Evolutionary conservation across 192 early-diverging fungal genomes (phyloP).

Genomic region (Coemansia sp.): DNA sequence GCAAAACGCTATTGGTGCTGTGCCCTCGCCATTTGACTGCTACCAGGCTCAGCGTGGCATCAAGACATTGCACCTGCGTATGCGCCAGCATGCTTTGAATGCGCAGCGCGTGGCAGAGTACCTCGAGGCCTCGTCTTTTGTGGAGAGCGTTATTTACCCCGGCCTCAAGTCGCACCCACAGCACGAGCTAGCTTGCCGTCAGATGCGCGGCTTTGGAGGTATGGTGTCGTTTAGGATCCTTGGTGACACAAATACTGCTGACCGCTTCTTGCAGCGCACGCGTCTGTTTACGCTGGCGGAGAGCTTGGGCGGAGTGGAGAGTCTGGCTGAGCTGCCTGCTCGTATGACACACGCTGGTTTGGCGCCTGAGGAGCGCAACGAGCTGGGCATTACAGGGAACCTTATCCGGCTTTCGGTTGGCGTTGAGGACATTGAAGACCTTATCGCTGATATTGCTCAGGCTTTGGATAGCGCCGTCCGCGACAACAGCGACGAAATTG

Average conservation of each 20-base stretch:
- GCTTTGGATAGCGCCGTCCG: slow-evolving; percentile 62
- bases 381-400: slow-evolving; percentile 89
- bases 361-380: slow-evolving; percentile 77
- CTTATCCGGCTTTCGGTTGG: slow-evolving; percentile 93
- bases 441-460: slow-evolving; percentile 72
- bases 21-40: slow-evolving; percentile 96
- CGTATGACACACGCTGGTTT: slow-evolving; percentile 96
- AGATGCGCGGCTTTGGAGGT: slow-evolving; percentile 91
- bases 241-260: slow-evolving; percentile 75
- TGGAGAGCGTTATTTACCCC: slow-evolving; percentile 91
- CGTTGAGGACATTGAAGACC: slow-evolving; percentile 87
- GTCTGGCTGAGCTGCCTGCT: slow-evolving; percentile 88
- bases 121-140: slow-evolving; percentile 67
- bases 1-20: slow-evolving; percentile 96
- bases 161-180: slow-evolving; percentile 88
- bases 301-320: slow-evolving; percentile 94
- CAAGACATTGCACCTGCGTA: slow-evolving; percentile 94
- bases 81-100: slow-evolving; percentile 86
- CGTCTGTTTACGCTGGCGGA: slow-evolving; percentile 94
- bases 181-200: slow-evolving; percentile 85
- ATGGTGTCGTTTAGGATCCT: slow-evolving; percentile 96
- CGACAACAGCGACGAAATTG: slow-evolving; percentile 23
- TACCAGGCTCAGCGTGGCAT: slow-evolving; percentile 92
- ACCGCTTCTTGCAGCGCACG: slow-evolving; percentile 78
- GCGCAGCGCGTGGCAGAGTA: slow-evolving; percentile 80